Conservation (phyloP, 495 filamentous ascomycete species). For the Penicillium flavigenum region DNA sequence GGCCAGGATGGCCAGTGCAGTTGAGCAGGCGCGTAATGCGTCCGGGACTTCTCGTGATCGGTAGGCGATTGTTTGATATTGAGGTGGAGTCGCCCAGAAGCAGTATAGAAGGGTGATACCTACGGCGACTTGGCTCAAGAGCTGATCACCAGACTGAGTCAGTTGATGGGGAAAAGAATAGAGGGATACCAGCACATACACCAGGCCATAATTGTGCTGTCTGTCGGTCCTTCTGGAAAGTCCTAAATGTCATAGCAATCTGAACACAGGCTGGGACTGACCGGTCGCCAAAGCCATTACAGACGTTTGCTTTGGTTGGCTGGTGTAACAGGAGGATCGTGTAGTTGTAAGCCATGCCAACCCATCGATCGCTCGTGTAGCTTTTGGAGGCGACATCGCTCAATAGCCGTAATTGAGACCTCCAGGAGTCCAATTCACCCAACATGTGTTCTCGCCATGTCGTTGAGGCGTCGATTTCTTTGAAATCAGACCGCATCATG, state of each 20-base stretch:
- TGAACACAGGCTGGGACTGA: constrained; percentile 20
- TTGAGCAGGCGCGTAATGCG: constrained; percentile 22
- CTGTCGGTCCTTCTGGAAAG: constrained; percentile 25
- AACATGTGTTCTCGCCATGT: constrained; percentile 26
- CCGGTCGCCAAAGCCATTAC: constrained; percentile 13
- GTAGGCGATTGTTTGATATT: constrained; percentile 11
- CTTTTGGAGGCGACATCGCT: constrained; percentile 19
- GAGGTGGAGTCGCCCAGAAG: constrained; percentile 23
- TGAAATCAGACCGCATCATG: constrained; percentile 23
- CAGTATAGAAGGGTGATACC: constrained; percentile 27
- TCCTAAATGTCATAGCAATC: constrained; percentile 21
- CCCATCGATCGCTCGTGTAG: constrained; percentile 26
- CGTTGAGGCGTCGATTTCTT: constrained; percentile 6
- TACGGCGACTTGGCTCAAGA: constrained; percentile 24
- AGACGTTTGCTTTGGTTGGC: constrained; percentile 19
- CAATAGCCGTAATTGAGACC: constrained; percentile 16
- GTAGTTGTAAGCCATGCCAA: constrained; percentile 28
- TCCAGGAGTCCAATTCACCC: constrained; percentile 21
- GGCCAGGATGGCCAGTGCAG: constrained; percentile 18
- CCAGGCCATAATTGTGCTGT: constrained; percentile 29
- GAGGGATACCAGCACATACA: constrained; percentile 7
- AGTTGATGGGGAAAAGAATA: neutral
- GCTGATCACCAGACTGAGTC: constrained; percentile 4
- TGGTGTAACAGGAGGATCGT: constrained; percentile 20
- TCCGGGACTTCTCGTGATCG: constrained; percentile 8